These are phyloP conservation scores for Pseudevernia furfuracea DNA, from an alignment of 495 filamentous ascomycete genomes.

Conservation along the genomic window DNA sequence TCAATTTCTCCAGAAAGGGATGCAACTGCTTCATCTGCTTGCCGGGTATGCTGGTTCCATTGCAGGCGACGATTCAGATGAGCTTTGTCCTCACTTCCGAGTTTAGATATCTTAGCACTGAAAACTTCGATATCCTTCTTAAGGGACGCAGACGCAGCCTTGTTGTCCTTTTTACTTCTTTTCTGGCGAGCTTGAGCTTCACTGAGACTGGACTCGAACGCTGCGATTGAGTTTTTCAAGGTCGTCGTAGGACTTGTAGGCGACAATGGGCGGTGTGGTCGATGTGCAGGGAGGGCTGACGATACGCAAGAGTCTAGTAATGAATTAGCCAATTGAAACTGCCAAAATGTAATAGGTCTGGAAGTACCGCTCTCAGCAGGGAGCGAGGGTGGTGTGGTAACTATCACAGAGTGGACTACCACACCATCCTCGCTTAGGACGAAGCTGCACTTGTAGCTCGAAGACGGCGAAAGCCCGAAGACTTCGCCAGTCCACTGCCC, in stretches of 20 bases:
- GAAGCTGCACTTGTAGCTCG: conserved; percentile 80
- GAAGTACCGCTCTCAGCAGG: conserved; percentile 54
- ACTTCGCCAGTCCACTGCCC: conserved; percentile 73
- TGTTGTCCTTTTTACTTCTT: conserved; percentile 71
- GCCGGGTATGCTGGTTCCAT: conserved; percentile 69
- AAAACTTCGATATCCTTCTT: conserved; percentile 77
- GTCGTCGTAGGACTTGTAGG: conserved; percentile 87
- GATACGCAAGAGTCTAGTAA: conserved; percentile 29
- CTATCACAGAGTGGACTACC: conserved; percentile 67
- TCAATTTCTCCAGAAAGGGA: conserved; percentile 58
- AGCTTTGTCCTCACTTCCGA: conserved; percentile 74
- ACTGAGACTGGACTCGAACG: conserved; percentile 67
- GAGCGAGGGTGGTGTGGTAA: conserved; percentile 69
- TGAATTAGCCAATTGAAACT: conserved; percentile 9
- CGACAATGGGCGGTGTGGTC: conserved; percentile 67
- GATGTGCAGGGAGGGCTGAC: conserved; percentile 43
- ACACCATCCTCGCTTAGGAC: conserved; percentile 64
- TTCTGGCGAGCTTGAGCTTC: conserved; percentile 71
- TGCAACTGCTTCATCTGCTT: conserved; percentile 68
- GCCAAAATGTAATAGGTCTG: not conserved
- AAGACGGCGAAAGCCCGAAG: conserved; percentile 76
- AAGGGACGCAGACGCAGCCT: conserved; percentile 56
- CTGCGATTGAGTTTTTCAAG: conserved; percentile 74
- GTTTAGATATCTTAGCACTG: conserved; percentile 55
- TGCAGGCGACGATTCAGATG: conserved; percentile 70